Evolutionary conservation across 2,329 filamentous ascomycete genomes (phyloP), one percentile per base, ranked within the genome.

Genomic region (Fusarium sp.): DNA sequence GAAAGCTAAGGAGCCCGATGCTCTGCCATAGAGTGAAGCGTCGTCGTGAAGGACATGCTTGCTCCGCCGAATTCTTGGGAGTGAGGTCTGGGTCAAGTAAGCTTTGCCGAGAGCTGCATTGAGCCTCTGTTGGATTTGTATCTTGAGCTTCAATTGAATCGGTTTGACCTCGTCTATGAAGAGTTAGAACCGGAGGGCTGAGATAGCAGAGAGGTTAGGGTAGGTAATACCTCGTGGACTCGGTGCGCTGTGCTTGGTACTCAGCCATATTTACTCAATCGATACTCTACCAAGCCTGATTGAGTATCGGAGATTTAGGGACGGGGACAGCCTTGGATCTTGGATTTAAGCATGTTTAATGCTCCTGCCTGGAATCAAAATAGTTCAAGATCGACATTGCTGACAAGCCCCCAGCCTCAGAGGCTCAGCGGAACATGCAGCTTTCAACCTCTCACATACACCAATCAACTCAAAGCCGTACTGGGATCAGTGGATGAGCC

Each of bases 201-300:
- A 14, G 8, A 6, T 22, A 3, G 12, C 4, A 7, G 5, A 6
- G 7, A 22, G 7, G 8, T 22, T 8, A 9, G 15, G n/a, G 17
- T 22, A 28, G 20, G 12, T 14, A 14, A 15, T 52, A 20, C 33
- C 33, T 26, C 11, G 24, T 26, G 15, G 3, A 10, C 28, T 38
- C 35, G 5, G 33, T 20, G 18, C 22, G 17, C 36, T 14, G 31
- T 33, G 33, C n/a, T 38, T 52, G 33, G 22, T 38, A 52, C 11
- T 52, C n/a, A 20, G 9, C 33, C 49, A 52, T 24, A 13, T 24
- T 45, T 17, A 13, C 24, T 20, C 17, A 13, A 28, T 28, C 11
- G 4, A 20, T 42, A 6, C 22, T n/a, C 15, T n/a, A 42, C 22
- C 14, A 42, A 42, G 8, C 22, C 22, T 8, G 22, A n/a, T 42